Evolutionary conservation across 2,329 filamentous ascomycete genomes (phyloP).

Genomic region (Stagonosporopsis tanaceti): DNA sequence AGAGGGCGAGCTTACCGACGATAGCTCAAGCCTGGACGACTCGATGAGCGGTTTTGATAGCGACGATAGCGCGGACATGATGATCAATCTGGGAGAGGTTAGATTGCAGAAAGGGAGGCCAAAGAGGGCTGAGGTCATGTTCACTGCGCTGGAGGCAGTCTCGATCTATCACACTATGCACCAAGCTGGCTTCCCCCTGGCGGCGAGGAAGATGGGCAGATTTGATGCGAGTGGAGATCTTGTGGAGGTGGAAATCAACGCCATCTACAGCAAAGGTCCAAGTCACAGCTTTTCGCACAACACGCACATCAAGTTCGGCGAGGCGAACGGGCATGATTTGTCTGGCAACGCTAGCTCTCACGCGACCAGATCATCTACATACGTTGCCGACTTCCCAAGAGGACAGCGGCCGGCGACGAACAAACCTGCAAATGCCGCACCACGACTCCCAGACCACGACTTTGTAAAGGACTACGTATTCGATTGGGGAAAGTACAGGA

Average conservation of each 20-base stretch:
- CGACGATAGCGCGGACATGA: constrained; percentile 26
- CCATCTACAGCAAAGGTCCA: constrained; percentile 4
- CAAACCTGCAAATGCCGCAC: constrained; percentile 15
- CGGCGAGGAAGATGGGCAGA: constrained; percentile 14
- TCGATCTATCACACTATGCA: constrained; percentile 26
- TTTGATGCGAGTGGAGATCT: constrained; percentile 24
- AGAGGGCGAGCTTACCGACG: constrained; percentile 25
- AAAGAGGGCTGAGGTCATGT: constrained; percentile 29
- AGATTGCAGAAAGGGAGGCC: constrained; percentile 8
- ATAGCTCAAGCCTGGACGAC: constrained; percentile 17
- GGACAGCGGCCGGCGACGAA: constrained; percentile 22
- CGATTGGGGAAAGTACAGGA: constrained; percentile 27
- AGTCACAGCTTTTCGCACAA: constrained; percentile 2
- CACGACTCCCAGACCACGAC: constrained; percentile 17
- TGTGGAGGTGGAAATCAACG: constrained; percentile 10
- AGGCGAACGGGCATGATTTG: neutral
- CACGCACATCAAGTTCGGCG: constrained; percentile 8
- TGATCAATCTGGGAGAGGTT: constrained; percentile 33
- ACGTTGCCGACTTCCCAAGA: constrained; percentile 15
- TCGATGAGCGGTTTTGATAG: constrained; percentile 23
- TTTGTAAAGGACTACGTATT: constrained; percentile 33
- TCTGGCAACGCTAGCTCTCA: neutral
- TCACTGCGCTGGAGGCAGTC: constrained; percentile 27
- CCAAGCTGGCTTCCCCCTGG: constrained; percentile 26
- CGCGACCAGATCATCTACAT: constrained; percentile 10